phyloP scores from a whole-genome alignment of 2,329 filamentous ascomycete species.

The Claviceps sp. region DNA sequence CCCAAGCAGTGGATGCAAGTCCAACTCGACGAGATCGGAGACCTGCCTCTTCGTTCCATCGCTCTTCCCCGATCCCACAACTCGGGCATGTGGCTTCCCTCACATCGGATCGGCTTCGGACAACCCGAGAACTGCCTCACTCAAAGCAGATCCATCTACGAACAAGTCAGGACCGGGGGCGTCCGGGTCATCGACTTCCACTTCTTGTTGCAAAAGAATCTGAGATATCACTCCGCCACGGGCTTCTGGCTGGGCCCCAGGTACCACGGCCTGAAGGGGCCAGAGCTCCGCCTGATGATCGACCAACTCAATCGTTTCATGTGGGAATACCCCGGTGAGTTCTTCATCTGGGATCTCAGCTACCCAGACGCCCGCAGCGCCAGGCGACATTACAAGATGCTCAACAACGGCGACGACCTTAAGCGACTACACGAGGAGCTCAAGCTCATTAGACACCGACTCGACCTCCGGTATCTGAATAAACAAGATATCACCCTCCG shows the following conservation, averaged over 20 bases:
- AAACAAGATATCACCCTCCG: constrained; percentile 13
- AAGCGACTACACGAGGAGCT: constrained; percentile 12
- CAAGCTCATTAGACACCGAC: constrained; percentile 11
- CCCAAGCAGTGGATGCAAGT: constrained; percentile 18
- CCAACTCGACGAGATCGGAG: constrained; percentile 13
- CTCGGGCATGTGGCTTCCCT: constrained; percentile 14
- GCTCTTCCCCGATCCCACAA: constrained; percentile 20
- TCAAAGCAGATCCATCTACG: constrained; percentile 10
- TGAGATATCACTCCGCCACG: constrained; percentile 11
- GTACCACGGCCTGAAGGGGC: constrained; percentile 15
- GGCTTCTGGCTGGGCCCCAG: constrained; percentile 5
- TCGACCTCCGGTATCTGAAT: constrained; percentile 7
- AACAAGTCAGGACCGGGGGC: constrained; percentile 16
- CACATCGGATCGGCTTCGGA: constrained; percentile 4
- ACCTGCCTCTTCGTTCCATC: constrained; percentile 17
- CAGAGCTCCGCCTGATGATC: constrained; percentile 16
- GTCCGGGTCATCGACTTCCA: constrained; percentile 19
- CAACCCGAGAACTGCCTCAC: constrained; percentile 12
- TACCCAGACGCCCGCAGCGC: constrained; percentile 2
- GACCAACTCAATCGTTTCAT: constrained; percentile 17
- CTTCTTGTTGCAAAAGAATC: constrained; percentile 3
- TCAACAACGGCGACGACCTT: constrained; percentile 6
- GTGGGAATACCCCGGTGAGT: constrained; percentile 16
- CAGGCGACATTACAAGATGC: background rate
- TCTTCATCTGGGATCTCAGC: constrained; percentile 21